A percentile compares a stretch with the other conserved stretches of the same genome.
Conservation (phyloP, 1,139 yeast genomes). For the Geotrichum cucujoidarum region DNA sequence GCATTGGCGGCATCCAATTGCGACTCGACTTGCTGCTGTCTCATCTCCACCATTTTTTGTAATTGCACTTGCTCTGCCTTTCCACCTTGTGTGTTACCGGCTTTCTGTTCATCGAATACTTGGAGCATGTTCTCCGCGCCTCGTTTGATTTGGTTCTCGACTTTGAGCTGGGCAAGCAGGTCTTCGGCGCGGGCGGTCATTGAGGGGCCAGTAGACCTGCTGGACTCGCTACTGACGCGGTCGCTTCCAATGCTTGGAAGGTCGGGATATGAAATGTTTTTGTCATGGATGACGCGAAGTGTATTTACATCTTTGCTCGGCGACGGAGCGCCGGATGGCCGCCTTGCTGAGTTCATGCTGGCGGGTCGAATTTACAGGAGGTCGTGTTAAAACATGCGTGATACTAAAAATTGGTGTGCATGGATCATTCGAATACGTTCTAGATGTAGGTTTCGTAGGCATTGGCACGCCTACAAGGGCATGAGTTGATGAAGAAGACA, state of each 20-base stretch:
- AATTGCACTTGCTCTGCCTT: constrained; percentile 13
- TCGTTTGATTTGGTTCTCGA: constrained; percentile 39
- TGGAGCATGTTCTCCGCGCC: constrained; percentile 42
- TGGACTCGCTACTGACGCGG: constrained; percentile 16
- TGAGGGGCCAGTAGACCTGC: constrained; percentile 9
- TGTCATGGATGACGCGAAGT: constrained; percentile 1
- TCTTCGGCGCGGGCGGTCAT: constrained; percentile 27
- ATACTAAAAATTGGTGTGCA: too few species aligned
- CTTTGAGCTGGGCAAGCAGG: constrained; percentile 36
- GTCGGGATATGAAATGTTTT: constrained; percentile 18
- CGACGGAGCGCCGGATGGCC: constrained; percentile 5
- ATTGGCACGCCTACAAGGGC: too few species aligned
- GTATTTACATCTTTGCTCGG: constrained; percentile 5
- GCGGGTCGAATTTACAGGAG: too few species aligned
- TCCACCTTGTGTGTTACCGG: constrained; percentile 6
- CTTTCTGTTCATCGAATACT: constrained; percentile 26
- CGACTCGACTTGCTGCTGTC: constrained; percentile 34
- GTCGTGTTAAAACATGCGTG: too few species aligned
- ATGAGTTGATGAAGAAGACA: too few species aligned
- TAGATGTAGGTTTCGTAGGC: too few species aligned
- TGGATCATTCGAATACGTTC: too few species aligned
- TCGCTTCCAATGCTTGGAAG: constrained; percentile 5
- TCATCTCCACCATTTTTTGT: constrained; percentile 29
- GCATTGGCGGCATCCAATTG: constrained; percentile 40
- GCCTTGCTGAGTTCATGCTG: constrained; percentile 7